These are phyloP conservation scores for Fragaria nilgerrensis DNA, from an alignment of 306 rosid genomes.

Conservation along the genomic window DNA sequence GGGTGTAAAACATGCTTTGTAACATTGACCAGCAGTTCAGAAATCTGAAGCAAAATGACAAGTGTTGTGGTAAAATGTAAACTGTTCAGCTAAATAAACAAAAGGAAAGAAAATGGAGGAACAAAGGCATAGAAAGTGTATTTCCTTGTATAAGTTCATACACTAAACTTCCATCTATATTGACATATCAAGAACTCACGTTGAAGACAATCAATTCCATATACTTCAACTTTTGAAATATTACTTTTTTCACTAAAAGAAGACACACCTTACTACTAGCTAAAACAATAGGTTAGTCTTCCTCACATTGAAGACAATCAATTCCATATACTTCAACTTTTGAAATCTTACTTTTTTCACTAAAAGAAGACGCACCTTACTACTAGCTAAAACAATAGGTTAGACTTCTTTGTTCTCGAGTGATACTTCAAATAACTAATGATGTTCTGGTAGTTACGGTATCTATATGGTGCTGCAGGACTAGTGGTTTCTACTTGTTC, in stretches of 20 bases:
- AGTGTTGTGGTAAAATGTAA: neutral
- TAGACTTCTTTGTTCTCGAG: neutral
- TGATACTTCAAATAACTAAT: neutral
- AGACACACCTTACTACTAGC: neutral
- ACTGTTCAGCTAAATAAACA: neutral
- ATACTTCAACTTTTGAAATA: neutral
- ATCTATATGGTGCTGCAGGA: neutral
- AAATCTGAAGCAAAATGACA: constrained; percentile 27
- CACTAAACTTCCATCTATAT: neutral
- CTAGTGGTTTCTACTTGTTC: neutral
- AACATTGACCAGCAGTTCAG: constrained; percentile 45
- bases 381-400: neutral
- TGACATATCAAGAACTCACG: neutral
- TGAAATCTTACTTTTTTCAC: no score
- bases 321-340: no score
- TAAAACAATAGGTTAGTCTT: neutral
- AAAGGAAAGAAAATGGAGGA: neutral
- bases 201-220: neutral
- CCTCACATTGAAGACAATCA: no score
- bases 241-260: neutral
- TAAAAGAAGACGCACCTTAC: neutral
- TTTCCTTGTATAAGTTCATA: neutral
- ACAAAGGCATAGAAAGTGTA: neutral
- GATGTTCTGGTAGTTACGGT: neutral
- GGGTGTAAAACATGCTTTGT: constrained; percentile 46